Evolutionary conservation across 2,329 filamentous ascomycete genomes (phyloP).

Genomic region (Talaromyces piceae): DNA sequence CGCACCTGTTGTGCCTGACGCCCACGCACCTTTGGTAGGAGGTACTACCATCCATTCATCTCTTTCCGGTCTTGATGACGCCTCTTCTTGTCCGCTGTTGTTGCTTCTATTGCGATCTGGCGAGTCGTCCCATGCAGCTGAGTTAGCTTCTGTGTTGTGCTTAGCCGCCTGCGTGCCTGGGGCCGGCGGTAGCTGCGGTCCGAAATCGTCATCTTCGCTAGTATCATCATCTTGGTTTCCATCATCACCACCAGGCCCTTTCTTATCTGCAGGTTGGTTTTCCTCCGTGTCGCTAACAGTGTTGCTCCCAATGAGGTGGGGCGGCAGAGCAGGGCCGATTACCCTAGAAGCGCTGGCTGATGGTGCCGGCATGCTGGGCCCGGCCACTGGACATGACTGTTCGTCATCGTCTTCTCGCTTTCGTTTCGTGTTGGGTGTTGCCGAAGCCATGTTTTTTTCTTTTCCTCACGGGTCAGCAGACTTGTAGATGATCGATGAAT

Average conservation of each 20-base stretch:
- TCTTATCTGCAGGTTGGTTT: not conserved
- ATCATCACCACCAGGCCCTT: not conserved
- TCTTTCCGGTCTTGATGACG: constrained; percentile 37
- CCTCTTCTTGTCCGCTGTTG: not conserved
- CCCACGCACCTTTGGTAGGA: constrained; percentile 46
- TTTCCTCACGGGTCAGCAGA: too few species aligned
- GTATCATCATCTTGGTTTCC: constrained; percentile 29
- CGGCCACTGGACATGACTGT: not conserved
- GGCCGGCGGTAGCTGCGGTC: constrained; percentile 22
- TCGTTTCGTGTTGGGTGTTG: not conserved
- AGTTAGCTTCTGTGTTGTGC: not conserved
- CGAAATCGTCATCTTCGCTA: constrained; percentile 35
- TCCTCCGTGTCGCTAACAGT: not conserved
- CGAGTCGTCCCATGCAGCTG: not conserved
- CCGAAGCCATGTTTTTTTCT: not conserved
- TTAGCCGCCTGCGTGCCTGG: not conserved
- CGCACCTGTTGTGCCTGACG: constrained; percentile 66
- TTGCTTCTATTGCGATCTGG: not conserved
- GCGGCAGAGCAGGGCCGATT: not conserved
- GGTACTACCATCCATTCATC: constrained; percentile 79
- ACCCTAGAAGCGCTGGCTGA: not conserved
- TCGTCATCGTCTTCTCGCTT: not conserved
- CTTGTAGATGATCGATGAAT: too few species aligned
- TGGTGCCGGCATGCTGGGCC: not conserved
- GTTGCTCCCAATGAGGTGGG: not conserved